These are phyloP conservation scores for Russula brevipes DNA, from an alignment of 768 basidiomycete genomes.

Conservation along the genomic window DNA sequence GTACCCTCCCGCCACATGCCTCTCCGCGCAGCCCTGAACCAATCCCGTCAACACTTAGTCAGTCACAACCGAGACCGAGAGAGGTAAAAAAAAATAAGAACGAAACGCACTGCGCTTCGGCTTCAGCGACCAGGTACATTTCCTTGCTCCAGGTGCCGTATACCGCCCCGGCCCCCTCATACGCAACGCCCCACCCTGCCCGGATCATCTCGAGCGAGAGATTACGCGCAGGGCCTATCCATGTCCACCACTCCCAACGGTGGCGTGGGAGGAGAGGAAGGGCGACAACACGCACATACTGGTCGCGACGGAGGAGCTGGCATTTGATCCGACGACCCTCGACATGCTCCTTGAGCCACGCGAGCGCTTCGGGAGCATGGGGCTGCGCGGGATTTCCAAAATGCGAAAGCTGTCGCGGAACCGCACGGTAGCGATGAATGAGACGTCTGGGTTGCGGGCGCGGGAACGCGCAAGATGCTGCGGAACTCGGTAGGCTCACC, in stretches of 20 bases:
- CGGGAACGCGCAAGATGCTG: too few species aligned
- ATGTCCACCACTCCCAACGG: constrained; percentile 46
- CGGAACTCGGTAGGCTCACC: constrained; percentile 36
- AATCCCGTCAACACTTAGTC: background rate
- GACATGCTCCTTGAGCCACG: constrained; percentile 59
- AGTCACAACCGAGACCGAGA: background rate
- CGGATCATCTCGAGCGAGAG: constrained; percentile 70
- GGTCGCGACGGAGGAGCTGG: constrained; percentile 71
- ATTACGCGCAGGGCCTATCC: constrained; percentile 34
- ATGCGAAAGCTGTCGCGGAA: constrained; percentile 53
- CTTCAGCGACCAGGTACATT: constrained; percentile 55
- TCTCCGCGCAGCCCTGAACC: constrained; percentile 26
- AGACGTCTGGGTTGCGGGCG: too few species aligned
- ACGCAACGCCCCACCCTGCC: constrained; percentile 70
- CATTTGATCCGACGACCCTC: constrained; percentile 60
- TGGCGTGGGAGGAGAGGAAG: constrained; percentile 52
- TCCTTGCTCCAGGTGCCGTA: constrained; percentile 77
- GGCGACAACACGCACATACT: constrained; percentile 77
- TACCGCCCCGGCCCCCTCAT: constrained; percentile 73
- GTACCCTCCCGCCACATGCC: constrained; percentile 40
- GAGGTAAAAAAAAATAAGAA: background rate
- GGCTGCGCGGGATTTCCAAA: constrained; percentile 81
- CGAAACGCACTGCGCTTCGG: constrained; percentile 55
- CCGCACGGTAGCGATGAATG: too few species aligned
- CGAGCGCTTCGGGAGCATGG: constrained; percentile 64